These are phyloP conservation scores for Wickerhamiella brachini DNA, from an alignment of 805 yeast genomes.

Conservation along the genomic window DNA sequence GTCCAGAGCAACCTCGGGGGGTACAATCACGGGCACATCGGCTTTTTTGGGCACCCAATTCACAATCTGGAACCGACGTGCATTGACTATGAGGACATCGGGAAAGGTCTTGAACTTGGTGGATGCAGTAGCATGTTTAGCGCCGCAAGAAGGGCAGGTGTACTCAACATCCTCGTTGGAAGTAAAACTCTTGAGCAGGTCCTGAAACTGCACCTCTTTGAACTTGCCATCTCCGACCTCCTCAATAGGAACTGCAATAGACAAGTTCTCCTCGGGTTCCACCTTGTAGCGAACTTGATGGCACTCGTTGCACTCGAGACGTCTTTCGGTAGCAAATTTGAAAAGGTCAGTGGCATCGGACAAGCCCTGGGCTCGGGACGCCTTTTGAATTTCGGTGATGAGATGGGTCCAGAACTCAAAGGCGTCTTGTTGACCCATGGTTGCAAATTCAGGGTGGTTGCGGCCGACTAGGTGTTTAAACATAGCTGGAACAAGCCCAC, in stretches of 20 bases:
- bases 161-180: slow-evolving; percentile 47
- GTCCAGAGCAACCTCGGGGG: slow-evolving; percentile 30
- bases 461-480: slow-evolving; percentile 68
- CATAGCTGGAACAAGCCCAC: slow-evolving; percentile 63
- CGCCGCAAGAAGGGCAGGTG: slow-evolving; percentile 30
- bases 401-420: slow-evolving; percentile 72
- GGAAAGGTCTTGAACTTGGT: slow-evolving; percentile 53
- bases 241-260: slow-evolving; percentile 40
- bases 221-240: slow-evolving; percentile 31
- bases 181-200: slow-evolving; percentile 34
- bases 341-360: slow-evolving; percentile 41
- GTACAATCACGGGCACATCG: slow-evolving; percentile 50
- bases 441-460: slow-evolving; percentile 67
- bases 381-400: slow-evolving; percentile 39
- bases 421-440: slow-evolving; percentile 90
- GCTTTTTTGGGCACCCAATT: slow-evolving; percentile 86
- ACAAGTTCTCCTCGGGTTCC: slow-evolving; percentile 48
- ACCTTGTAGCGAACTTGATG: slow-evolving; percentile 41
- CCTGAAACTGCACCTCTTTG: slow-evolving; percentile 35
- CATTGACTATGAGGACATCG: slow-evolving; percentile 50
- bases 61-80: slow-evolving; percentile 66
- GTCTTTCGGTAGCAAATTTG: slow-evolving; percentile 51
- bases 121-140: slow-evolving; percentile 26
- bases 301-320: slow-evolving; percentile 47
- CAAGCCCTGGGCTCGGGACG: slow-evolving; percentile 8